Conservation (phyloP, 805 yeast species). For the Sporopachydermia lactativora region DNA sequence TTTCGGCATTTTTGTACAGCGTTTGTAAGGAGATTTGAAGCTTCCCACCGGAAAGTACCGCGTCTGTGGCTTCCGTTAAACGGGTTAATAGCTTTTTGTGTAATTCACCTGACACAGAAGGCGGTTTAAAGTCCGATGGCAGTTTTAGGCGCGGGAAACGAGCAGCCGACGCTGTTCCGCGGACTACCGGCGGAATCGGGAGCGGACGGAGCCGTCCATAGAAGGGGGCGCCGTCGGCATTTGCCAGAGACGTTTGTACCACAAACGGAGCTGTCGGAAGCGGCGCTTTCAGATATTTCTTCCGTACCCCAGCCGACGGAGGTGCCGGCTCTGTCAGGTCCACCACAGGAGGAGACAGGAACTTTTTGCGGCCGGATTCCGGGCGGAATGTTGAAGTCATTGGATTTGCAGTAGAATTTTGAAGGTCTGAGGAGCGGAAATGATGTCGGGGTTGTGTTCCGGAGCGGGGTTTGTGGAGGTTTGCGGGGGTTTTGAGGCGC, state of each 20-base stretch:
- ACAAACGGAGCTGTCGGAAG: background rate
- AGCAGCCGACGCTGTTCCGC: background rate
- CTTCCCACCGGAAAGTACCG: background rate
- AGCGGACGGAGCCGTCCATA: too few relatives aligned
- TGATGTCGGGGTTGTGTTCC: too few relatives aligned
- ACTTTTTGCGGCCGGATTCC: too few relatives aligned
- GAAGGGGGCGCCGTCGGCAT: too few relatives aligned
- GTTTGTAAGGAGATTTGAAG: background rate
- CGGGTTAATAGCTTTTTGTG: background rate
- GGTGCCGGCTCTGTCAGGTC: background rate
- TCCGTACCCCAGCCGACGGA: background rate
- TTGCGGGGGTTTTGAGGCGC: too few relatives aligned
- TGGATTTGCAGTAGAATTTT: too few relatives aligned
- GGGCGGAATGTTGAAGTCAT: too few relatives aligned
- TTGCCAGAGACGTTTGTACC: background rate
- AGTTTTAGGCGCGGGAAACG: too few relatives aligned
- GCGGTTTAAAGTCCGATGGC: too few relatives aligned
- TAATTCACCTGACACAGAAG: too few relatives aligned
- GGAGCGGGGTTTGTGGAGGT: too few relatives aligned
- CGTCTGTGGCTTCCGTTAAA: background rate
- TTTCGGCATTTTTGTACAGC: background rate
- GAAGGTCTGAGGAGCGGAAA: too few relatives aligned
- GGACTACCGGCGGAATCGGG: background rate
- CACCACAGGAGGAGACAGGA: background rate
- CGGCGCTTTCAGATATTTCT: background rate